Evolutionary conservation across 371 early-diverging fungal genomes (phyloP).

Genomic region (Synchytrium microbalum): DNA sequence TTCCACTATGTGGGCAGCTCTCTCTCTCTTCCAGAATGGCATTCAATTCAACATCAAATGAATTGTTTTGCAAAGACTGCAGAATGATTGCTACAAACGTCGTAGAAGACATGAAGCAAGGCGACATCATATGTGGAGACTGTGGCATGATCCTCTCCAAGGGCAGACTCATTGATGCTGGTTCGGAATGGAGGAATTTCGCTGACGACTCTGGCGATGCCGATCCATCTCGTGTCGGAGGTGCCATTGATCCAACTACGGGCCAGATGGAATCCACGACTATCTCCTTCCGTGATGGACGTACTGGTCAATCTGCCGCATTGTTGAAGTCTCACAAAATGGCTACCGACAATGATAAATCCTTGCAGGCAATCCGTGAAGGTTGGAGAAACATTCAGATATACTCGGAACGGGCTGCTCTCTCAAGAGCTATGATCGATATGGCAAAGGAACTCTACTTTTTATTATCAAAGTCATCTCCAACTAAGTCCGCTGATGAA

Average conservation of each 20-base stretch:
- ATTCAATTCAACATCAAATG: no score
- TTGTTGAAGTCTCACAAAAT: constrained; percentile 41
- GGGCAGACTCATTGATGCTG: constrained; percentile 92
- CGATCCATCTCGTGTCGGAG: constrained; percentile 99
- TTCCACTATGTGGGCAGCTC: no score
- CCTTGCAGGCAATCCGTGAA: constrained; percentile 74
- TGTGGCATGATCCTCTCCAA: constrained; percentile 96
- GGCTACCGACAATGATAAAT: constrained; percentile 63
- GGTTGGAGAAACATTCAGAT: constrained; percentile 90
- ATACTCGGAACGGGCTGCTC: constrained; percentile 74
- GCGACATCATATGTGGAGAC: constrained; percentile 93
- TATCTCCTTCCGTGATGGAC: constrained; percentile 76
- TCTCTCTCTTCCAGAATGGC: no score
- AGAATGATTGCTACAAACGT: constrained; percentile 82
- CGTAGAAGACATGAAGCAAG: constrained; percentile 86
- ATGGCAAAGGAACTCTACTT: constrained; percentile 89
- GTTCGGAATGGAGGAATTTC: constrained; percentile 99
- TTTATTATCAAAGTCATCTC: background rate
- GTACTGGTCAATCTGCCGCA: constrained; percentile 48
- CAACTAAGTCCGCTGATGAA: constrained; percentile 58
- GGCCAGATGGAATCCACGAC: constrained; percentile 83
- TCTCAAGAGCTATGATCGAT: constrained; percentile 82
- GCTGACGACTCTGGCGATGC: constrained; percentile 80
- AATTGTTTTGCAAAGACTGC: constrained; percentile 73
- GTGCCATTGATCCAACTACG: constrained; percentile 81